phyloP scores from a whole-genome alignment of 2,329 filamentous ascomycete species.

The Talaromyces sp. region DNA sequence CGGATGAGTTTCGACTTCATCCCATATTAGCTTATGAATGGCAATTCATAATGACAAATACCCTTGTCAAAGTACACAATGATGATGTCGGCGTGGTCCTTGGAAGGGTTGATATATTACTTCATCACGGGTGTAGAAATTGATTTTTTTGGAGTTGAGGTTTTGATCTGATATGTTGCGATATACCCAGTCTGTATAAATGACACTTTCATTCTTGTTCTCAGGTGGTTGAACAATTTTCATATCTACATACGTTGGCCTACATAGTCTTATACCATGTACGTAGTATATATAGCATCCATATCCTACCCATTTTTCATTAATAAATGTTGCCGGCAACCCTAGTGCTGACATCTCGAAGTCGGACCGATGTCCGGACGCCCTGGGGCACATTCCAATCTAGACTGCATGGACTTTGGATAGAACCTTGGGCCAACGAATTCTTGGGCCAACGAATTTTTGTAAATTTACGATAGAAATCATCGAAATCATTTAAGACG shows the following conservation, averaged over 20 bases:
- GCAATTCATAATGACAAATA: slow-evolving; percentile 5
- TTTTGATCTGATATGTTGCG: background rate
- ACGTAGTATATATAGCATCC: background rate
- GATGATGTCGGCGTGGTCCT: background rate
- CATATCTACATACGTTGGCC: background rate
- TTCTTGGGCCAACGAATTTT: no score
- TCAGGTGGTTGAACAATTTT: background rate
- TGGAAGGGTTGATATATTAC: background rate
- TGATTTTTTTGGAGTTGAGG: background rate
- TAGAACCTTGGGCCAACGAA: background rate
- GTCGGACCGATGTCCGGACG: background rate
- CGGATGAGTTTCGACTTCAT: slow-evolving; percentile 22
- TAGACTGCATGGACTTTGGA: background rate
- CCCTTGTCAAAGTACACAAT: background rate
- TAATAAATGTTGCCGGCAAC: background rate
- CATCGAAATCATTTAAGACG: no score
- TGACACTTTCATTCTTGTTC: background rate
- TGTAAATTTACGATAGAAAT: no score
- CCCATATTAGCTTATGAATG: slow-evolving; percentile 15
- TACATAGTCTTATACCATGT: background rate
- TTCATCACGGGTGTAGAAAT: background rate
- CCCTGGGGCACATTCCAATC: background rate
- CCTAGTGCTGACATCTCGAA: background rate
- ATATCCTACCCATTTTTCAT: background rate
- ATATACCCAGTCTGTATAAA: background rate